These are phyloP conservation scores for Whalleya microplaca DNA, from an alignment of 2,329 filamentous ascomycete species.

Conservation along the genomic window DNA sequence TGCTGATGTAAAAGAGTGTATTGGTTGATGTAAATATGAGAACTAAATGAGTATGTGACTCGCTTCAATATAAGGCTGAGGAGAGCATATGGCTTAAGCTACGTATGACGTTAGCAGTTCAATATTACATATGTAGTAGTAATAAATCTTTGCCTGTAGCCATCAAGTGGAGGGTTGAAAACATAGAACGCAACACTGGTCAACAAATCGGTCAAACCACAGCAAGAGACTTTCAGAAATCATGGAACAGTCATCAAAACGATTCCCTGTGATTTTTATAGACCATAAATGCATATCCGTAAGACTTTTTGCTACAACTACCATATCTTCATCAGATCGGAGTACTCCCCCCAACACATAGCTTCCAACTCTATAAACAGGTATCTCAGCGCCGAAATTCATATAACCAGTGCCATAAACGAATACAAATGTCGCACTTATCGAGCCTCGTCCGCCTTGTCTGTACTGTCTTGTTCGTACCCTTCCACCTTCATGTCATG, in stretches of 20 bases:
- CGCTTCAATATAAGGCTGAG: too few species aligned
- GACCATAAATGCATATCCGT: too few species aligned
- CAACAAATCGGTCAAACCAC: background rate
- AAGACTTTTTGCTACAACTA: conserved; percentile 4
- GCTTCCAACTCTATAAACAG: conserved; percentile 12
- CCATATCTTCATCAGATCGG: conserved; percentile 3
- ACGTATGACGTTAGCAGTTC: background rate
- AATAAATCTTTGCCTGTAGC: too few species aligned
- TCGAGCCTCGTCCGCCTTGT: conserved; percentile 7
- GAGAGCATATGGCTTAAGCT: too few species aligned
- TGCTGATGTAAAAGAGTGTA: too few species aligned
- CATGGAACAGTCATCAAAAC: too few species aligned
- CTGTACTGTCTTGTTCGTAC: conserved; percentile 58
- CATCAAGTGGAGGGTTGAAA: too few species aligned
- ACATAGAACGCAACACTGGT: background rate
- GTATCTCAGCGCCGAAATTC: conserved; percentile 23
- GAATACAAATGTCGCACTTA: background rate
- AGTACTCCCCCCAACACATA: background rate
- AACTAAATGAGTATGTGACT: too few species aligned
- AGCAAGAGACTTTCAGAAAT: too few species aligned
- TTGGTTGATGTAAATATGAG: too few species aligned
- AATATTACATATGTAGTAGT: too few species aligned
- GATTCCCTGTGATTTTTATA: too few species aligned
- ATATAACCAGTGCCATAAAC: conserved; percentile 1
- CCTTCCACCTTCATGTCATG: conserved; percentile 91